Evolutionary conservation across 2,329 filamentous ascomycete species (phyloP).

Genomic region (Teratosphaeria viscida): DNA sequence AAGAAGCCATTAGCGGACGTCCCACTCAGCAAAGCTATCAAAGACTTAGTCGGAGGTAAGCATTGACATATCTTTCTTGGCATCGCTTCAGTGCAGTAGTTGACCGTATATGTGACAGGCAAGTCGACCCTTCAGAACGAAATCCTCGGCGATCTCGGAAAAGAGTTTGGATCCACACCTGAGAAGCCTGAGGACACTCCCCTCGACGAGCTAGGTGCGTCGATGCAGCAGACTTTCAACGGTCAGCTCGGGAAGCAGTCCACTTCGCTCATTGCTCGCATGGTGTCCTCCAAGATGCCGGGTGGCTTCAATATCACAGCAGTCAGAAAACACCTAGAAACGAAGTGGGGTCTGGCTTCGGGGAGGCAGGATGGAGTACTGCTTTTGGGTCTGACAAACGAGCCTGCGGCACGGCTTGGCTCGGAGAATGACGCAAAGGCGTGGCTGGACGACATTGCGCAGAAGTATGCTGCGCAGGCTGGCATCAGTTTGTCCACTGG

Average conservation of each 20-base stretch:
- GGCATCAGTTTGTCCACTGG: constrained; percentile 76
- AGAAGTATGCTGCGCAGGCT: constrained; percentile 77
- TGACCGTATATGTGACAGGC: constrained; percentile 41
- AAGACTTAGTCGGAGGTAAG: constrained; percentile 93
- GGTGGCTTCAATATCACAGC: constrained; percentile 98
- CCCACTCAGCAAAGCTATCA: constrained; percentile 91
- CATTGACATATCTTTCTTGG: constrained; percentile 10
- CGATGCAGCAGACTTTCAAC: constrained; percentile 98
- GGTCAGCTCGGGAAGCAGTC: constrained; percentile 97
- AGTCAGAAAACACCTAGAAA: constrained; percentile 89
- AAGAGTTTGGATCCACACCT: constrained; percentile 95
- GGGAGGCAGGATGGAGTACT: constrained; percentile 88
- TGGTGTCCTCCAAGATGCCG: constrained; percentile 99
- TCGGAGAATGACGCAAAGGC: constrained; percentile 86
- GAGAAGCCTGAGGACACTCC: constrained; percentile 98
- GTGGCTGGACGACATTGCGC: constrained; percentile 76
- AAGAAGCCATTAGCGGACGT: constrained; percentile 89
- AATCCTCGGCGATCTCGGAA: constrained; percentile 92
- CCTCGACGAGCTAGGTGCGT: constrained; percentile 83
- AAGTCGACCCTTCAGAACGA: constrained; percentile 99
- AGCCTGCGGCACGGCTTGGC: constrained; percentile 77
- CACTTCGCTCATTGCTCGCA: constrained; percentile 77
- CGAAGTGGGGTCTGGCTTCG: constrained; percentile 75
- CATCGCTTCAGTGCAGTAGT: neutral
- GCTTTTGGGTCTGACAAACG: constrained; percentile 81